Conservation (phyloP, 2,329 filamentous ascomycete species). For the Polytolypa hystricis region DNA sequence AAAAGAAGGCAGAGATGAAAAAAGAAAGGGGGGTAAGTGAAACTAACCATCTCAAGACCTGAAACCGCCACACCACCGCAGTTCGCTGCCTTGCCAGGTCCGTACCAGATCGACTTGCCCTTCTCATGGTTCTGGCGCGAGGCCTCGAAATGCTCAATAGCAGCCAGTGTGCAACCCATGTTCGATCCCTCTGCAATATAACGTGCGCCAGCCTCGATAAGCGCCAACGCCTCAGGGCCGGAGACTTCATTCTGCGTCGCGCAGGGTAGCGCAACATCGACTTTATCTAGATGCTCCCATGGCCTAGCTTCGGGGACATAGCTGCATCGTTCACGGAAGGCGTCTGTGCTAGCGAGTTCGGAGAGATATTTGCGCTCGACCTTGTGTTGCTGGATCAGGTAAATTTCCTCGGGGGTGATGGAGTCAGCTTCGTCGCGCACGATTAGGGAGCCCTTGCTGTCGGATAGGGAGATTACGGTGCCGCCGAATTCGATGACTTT, state of each 20-base stretch:
- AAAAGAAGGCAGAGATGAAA: not conserved
- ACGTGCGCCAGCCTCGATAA: slow-evolving; percentile 64
- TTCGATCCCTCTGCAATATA: slow-evolving; percentile 96
- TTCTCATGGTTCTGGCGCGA: slow-evolving; percentile 51
- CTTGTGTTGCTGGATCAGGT: slow-evolving; percentile 74
- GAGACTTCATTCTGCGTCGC: slow-evolving; percentile 98
- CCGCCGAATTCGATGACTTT: slow-evolving; percentile 95
- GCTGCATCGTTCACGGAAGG: slow-evolving; percentile 57
- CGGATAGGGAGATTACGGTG: slow-evolving; percentile 83
- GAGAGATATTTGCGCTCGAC: slow-evolving; percentile 73
- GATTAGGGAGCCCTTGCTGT: slow-evolving; percentile 77
- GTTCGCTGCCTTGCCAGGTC: slow-evolving; percentile 93
- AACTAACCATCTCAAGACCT: slow-evolving; percentile 74
- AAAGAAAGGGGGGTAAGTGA: not conserved
- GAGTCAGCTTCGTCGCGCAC: slow-evolving; percentile 52
- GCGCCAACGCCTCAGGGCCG: slow-evolving; percentile 73
- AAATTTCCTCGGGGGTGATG: slow-evolving; percentile 71
- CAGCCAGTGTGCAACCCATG: slow-evolving; percentile 96
- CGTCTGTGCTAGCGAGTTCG: slow-evolving; percentile 49
- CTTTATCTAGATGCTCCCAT: slow-evolving; percentile 79
- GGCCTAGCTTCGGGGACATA: slow-evolving; percentile 82
- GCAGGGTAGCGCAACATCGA: slow-evolving; percentile 84
- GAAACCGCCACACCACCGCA: slow-evolving; percentile 95
- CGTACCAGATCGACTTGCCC: slow-evolving; percentile 75
- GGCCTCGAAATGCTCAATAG: slow-evolving; percentile 76